Conservation (phyloP, 1,284 basidiomycete species). For the Pseudozyma sp. region DNA sequence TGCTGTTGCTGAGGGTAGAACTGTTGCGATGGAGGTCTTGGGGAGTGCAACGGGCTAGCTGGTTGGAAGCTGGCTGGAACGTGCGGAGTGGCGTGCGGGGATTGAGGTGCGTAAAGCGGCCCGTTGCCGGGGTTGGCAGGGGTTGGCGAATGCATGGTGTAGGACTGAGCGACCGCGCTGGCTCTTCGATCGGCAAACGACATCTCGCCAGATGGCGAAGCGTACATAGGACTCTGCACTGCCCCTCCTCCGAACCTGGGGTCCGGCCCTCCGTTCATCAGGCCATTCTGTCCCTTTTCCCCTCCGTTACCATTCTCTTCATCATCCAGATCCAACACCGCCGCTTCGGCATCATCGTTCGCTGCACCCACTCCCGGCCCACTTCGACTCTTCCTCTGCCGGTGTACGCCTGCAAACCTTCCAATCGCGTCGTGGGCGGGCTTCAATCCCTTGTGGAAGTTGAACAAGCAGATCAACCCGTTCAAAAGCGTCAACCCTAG, state of each 20-base stretch:
- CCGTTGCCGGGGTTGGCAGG: not conserved
- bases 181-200: conserved; percentile 2
- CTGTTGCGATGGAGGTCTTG: not conserved
- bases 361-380: conserved; percentile 4
- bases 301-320: conserved; percentile 7
- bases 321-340: conserved; percentile 22
- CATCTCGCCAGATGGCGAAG: not conserved
- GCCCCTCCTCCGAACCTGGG: conserved; percentile 3
- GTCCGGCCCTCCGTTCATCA: not conserved
- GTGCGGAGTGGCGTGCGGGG: too few relatives aligned
- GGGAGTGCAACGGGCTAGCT: not conserved
- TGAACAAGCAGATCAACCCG: conserved; percentile 53
- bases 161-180: not conserved
- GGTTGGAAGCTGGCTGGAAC: not conserved
- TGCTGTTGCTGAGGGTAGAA: not conserved
- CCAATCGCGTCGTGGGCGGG: conserved; percentile 57
- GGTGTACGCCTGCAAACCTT: conserved; percentile 43
- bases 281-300: conserved; percentile 9
- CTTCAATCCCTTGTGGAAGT: conserved; percentile 57
- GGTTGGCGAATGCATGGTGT: conserved; percentile 2
- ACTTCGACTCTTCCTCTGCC: conserved; percentile 13
- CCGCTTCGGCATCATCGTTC: not conserved
- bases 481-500: conserved; percentile 45
- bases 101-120: not conserved
- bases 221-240: conserved; percentile 17